Percentiles rank a stretch among this genome's conserved stretches.
Evolutionary conservation across 1,139 yeast genomes (phyloP).

Genomic region (Blastobotrys persicus): DNA sequence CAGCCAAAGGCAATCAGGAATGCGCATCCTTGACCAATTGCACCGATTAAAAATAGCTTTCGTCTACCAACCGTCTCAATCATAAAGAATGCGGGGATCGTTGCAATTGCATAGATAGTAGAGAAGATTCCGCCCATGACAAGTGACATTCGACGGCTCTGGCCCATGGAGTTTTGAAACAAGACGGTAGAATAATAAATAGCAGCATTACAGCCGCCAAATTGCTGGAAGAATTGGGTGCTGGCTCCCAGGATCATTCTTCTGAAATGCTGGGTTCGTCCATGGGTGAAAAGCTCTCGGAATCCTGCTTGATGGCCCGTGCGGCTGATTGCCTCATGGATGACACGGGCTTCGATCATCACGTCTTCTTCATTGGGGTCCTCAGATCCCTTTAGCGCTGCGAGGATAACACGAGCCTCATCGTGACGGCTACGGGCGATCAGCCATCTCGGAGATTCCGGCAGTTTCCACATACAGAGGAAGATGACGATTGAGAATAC

Average conservation of each 20-base stretch:
- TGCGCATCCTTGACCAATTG: conserved; percentile 52
- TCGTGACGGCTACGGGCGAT: conserved; percentile 44
- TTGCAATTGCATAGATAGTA: conserved; percentile 49
- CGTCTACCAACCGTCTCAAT: conserved; percentile 70
- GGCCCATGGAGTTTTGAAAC: conserved; percentile 46
- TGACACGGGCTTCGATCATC: conserved; percentile 17
- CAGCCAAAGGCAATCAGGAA: conserved; percentile 69
- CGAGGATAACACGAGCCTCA: conserved; percentile 43
- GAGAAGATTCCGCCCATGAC: conserved; percentile 62
- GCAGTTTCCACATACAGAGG: conserved; percentile 33
- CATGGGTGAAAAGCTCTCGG: conserved; percentile 48
- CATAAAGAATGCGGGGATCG: conserved; percentile 45
- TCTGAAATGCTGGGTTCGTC: conserved; percentile 42
- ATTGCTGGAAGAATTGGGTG: conserved; percentile 47
- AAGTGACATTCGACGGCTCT: conserved; percentile 51
- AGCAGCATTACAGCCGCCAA: conserved; percentile 71
- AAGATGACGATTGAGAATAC: conserved; percentile 30
- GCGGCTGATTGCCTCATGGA: conserved; percentile 26
- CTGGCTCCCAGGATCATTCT: conserved; percentile 56
- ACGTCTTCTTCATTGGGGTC: conserved; percentile 22
- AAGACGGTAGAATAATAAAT: conserved; percentile 43
- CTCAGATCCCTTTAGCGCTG: conserved; percentile 37
- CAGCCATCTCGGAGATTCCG: conserved; percentile 54
- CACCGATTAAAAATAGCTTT: conserved; percentile 47
- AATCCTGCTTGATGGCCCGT: conserved; percentile 27